Evolutionary conservation across 139 green algal species (phyloP).

Genomic region (Pseudopediastrum boryanum): DNA sequence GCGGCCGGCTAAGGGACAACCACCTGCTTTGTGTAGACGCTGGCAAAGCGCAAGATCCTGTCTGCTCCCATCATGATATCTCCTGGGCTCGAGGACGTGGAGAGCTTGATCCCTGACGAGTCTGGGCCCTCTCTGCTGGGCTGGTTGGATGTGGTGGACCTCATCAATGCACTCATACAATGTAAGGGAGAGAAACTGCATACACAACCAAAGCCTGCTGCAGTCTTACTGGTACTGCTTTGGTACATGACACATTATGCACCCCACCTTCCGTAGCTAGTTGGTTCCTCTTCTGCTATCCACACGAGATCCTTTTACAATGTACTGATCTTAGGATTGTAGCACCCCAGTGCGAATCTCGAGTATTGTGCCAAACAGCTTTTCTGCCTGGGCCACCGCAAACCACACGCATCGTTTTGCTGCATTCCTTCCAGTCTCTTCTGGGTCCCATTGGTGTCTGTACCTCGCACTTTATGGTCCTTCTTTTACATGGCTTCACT

Average conservation of each 20-base stretch:
- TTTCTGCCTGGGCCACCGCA: neutral
- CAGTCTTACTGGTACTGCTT: neutral
- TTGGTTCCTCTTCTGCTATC: too few relatives aligned
- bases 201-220: neutral
- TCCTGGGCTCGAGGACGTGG: conserved; percentile 64
- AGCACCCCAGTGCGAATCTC: neutral
- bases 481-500: neutral
- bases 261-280: neutral
- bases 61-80: conserved; percentile 64
- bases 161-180: conserved; percentile 38
- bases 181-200: conserved; percentile 1
- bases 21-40: conserved; percentile 30
- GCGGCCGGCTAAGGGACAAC: neutral
- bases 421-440: neutral
- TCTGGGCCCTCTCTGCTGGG: conserved; percentile 53
- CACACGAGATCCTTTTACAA: too few relatives aligned
- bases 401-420: neutral
- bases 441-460: neutral
- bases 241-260: neutral
- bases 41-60: conserved; percentile 68
- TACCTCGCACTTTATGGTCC: neutral
- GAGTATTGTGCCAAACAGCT: neutral
- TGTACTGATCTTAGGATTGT: too few relatives aligned
- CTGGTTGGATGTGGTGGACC: conserved; percentile 66
- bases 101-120: conserved; percentile 17